These are phyloP conservation scores for Pyronema omphalodes DNA, from an alignment of 495 filamentous ascomycete species.

Conservation along the genomic window DNA sequence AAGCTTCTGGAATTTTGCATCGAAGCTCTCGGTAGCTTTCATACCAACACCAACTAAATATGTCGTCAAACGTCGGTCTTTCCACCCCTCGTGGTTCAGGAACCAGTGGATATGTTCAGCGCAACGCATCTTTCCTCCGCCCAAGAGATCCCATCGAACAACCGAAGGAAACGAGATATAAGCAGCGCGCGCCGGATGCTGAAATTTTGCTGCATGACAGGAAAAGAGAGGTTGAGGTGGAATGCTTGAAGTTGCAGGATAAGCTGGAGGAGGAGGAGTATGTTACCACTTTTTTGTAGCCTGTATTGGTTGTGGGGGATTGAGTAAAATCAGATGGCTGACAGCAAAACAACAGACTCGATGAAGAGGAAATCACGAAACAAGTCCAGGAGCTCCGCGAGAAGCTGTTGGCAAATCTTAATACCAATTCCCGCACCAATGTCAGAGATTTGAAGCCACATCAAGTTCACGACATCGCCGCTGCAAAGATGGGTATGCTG, in stretches of 20 bases:
- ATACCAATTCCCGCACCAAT: slow-evolving; percentile 20
- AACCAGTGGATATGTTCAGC: slow-evolving; percentile 93
- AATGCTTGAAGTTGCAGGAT: slow-evolving; percentile 80
- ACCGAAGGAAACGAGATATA: slow-evolving; percentile 39
- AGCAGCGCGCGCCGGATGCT: slow-evolving; percentile 70
- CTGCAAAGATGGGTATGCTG: slow-evolving; percentile 56
- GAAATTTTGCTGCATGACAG: slow-evolving; percentile 88
- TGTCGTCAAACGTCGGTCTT: slow-evolving; percentile 97
- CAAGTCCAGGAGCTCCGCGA: slow-evolving; percentile 44
- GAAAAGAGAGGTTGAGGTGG: slow-evolving; percentile 71
- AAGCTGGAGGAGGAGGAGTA: slow-evolving; percentile 74
- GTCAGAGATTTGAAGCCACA: slow-evolving; percentile 51
- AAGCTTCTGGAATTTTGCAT: too few relatives aligned
- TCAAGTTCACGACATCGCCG: slow-evolving; percentile 89
- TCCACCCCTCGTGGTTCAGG: slow-evolving; percentile 84
- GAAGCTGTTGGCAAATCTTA: slow-evolving; percentile 41
- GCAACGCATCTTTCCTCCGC: slow-evolving; percentile 72
- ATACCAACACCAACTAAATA: slow-evolving; percentile 25
- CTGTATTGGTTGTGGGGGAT: background rate
- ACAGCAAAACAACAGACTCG: slow-evolving; percentile 31
- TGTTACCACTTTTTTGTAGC: slow-evolving; percentile 14
- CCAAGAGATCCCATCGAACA: slow-evolving; percentile 59
- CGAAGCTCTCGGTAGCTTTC: background rate
- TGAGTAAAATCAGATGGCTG: too few relatives aligned
- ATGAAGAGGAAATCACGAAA: slow-evolving; percentile 63